These are phyloP conservation scores for Fusarium sp. DNA, from an alignment of 2,329 filamentous ascomycete species.

Conservation along the genomic window DNA sequence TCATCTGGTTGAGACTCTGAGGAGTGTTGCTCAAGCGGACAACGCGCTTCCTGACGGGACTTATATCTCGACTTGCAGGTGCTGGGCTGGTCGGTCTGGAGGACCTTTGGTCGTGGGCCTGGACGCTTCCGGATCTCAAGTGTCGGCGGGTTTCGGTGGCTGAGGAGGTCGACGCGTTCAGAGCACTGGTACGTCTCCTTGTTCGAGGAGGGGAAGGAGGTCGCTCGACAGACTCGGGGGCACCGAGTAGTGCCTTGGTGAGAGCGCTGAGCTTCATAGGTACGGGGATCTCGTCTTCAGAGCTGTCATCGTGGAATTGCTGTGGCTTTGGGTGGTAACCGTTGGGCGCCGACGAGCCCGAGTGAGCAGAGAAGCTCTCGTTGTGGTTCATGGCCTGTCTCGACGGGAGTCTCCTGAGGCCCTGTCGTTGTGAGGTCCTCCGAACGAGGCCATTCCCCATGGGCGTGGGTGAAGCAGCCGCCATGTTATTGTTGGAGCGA, in stretches of 20 bases:
- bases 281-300: constrained; percentile 90
- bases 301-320: constrained; percentile 75
- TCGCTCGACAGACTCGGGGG: constrained; percentile 54
- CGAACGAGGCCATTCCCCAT: constrained; percentile 59
- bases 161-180: constrained; percentile 56
- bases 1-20: constrained; percentile 53
- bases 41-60: constrained; percentile 64
- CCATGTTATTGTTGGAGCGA: constrained; percentile 51
- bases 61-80: constrained; percentile 55
- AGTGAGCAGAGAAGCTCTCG: constrained; percentile 54
- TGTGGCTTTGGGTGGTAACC: constrained; percentile 55
- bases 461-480: constrained; percentile 64
- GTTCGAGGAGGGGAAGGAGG: constrained; percentile 57
- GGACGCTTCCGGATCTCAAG: constrained; percentile 58
- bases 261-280: constrained; percentile 94
- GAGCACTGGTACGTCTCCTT: constrained; percentile 58
- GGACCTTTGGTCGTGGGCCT: constrained; percentile 49
- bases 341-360: constrained; percentile 42
- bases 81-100: constrained; percentile 56
- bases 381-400: constrained; percentile 55
- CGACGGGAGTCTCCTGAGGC: constrained; percentile 59
- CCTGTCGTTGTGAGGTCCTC: constrained; percentile 64
- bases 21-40: constrained; percentile 64
- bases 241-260: constrained; percentile 81
- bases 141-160: constrained; percentile 55